Base-by-base conservation (phyloP, 352 stramenopile genomes). In the Phytophthora sansomeana region DNA sequence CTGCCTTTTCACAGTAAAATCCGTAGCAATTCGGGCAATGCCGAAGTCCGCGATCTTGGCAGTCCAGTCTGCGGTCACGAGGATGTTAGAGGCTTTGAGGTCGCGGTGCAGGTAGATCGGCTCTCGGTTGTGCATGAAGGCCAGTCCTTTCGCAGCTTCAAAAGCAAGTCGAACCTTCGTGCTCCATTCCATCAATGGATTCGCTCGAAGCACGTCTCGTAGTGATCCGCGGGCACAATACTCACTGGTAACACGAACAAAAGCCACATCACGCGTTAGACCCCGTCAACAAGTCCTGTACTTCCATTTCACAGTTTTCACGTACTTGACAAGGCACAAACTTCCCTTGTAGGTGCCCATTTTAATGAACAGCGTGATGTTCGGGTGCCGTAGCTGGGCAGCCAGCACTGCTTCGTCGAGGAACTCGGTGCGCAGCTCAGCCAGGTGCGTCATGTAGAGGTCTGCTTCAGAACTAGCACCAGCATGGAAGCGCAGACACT, bases 361-460 rank as follows among this genome's bases (percentile, higher is more conserved):
- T 57, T 87, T 85, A 62, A 90, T 90, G 32, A 92, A 92, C 16
- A 92, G 59, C 58, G 80, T 92, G 55, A 92, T 90, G 65, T 92
- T 92, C 16, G 83, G 83, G 46, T 92, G 83, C 5, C 81, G 78
- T 29, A 92, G 58, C 42, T 89, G 78, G 10, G 83, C 77, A 5
- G 77, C 79, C n/a, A 92, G 67, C 33, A 75, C 74, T 4, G 83
- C 83, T 51, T 92, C 83, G 49, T 92, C 83, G 17, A 83, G 76
- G 39, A 92, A 92, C 59, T 85, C 84, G 7, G 73, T 72, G 35
- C 85, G 79, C 35, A 90, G 59, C 49, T 89, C 75, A 14, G 73
- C 78, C 50, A 90, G 64, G 58, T 89, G 80, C 5, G 83, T 92
- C 75, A 84, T 80, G 63, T 92, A 92, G 36, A 92, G 59, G 11